A percentile compares a stretch with the other conserved stretches of the same genome.
phyloP scores from a whole-genome alignment of 1,284 basidiomycete species.

The Ustilago nuda region DNA sequence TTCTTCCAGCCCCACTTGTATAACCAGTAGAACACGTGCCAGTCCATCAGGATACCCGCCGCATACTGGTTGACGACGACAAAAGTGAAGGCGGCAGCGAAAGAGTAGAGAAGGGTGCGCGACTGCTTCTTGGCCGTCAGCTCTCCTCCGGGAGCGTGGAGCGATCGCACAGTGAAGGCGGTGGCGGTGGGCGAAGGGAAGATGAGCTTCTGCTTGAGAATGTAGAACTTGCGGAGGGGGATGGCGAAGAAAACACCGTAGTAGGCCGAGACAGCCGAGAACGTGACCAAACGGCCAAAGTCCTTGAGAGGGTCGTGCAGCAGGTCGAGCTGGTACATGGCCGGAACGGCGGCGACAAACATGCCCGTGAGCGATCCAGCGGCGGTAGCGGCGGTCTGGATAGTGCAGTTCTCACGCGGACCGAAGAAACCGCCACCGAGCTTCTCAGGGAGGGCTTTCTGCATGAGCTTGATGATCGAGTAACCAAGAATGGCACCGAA shows the following conservation, averaged over 20 bases:
- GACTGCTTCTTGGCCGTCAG: conserved; percentile 75
- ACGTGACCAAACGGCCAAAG: conserved; percentile 71
- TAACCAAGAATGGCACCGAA: conserved; percentile 78
- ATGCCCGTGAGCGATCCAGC: conserved; percentile 72
- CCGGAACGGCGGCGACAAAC: conserved; percentile 77
- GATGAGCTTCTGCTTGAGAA: conserved; percentile 77
- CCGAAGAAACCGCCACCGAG: conserved; percentile 76
- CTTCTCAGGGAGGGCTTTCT: conserved; percentile 72
- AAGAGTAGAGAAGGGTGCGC: conserved; percentile 73
- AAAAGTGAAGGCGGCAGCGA: conserved; percentile 73
- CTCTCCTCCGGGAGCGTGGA: conserved; percentile 71
- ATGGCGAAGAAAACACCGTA: conserved; percentile 79
- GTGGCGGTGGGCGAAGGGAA: conserved; percentile 80
- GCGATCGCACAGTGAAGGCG: conserved; percentile 77
- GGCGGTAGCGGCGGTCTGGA: conserved; percentile 63
- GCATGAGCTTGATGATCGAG: conserved; percentile 76
- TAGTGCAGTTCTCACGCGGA: conserved; percentile 76
- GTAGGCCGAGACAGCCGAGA: conserved; percentile 75
- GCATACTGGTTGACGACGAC: conserved; percentile 76
- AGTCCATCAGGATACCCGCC: conserved; percentile 75
- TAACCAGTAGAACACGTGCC: conserved; percentile 75
- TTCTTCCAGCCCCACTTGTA: conserved; percentile 76
- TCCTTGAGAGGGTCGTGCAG: conserved; percentile 54
- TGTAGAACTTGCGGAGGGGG: conserved; percentile 76
- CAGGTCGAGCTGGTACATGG: conserved; percentile 74